Evolutionary conservation across 1,284 basidiomycete species (phyloP), one percentile per base, ranked within the genome.

Genomic region (Microbotryum lychnidis-dioicae): DNA sequence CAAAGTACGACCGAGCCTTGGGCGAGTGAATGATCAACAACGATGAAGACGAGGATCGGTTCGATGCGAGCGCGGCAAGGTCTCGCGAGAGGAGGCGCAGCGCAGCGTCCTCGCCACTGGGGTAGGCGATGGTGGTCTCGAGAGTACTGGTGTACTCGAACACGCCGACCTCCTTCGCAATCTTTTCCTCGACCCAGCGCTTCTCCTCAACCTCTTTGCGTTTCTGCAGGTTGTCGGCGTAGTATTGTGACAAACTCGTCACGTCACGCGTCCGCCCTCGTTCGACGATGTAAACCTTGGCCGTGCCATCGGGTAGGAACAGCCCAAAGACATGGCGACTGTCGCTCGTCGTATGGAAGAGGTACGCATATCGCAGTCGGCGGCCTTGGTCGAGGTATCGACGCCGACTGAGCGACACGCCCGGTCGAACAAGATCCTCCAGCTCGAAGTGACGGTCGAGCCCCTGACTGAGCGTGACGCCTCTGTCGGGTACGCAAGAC

Each of bases 51-150:
- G 69, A 69, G 66, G 84, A 83, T 72, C 89, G 86, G 62, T 85
- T 71, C 2, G 86, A 73, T 33, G 76, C 73, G 54, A 79, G 73
- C n/a, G 70, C 63, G 25, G 84, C 84, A 6, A 99, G 81, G 70
- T 97, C 93, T 54, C 89, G 84, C n/a, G 87, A 89, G 52, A 99
- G 79, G 5, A 90, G 87, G 67, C 88, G 90, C 63, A 97, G 79
- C 1, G 93, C 94, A 0, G 86, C 84, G 2, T 77, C 75, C 61
- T 93, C 89, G 63, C 82, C 87, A 49, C 82, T 83, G 69, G 97
- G 89, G 74, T 97, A 93, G 4, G 70, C 73, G 14, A 84, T 83
- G 9, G 81, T 81, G 72, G 91, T 86, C 9, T 87, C 82, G 64
- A 88, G 80, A n/a, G 80, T 76, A 0, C 81, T 77, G 0, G 84